Evolutionary conservation across 805 yeast genomes (phyloP), one percentile per base, ranked within the genome.

Genomic region (Candida manassasensis): DNA sequence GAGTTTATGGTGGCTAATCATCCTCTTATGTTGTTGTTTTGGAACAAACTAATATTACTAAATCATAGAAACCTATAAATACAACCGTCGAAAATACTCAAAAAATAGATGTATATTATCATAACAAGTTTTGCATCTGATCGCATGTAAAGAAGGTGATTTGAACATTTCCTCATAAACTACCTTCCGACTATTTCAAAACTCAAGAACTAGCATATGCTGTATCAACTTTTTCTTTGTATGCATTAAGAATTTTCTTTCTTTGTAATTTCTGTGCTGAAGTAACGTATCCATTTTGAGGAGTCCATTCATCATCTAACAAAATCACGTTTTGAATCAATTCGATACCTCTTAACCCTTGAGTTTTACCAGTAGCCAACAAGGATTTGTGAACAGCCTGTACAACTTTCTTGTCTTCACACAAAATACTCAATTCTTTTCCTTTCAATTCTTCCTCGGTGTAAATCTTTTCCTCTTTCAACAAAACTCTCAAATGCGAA

Each of bases 211-310:
- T 30, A 5, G 39, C 41, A 46, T 85, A 89, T 22, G 86, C 74
- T 40, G 65, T 67, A 42, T 84, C 84, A 50, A 93, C 84, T 32
- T 71, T 75, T 24, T 71, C 71, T 60, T 80, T 61, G 55, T 81
- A 84, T 41, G 80, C 75, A 21, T 71, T 76, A 48, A 86, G 66
- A 54, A 93, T 93, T 70, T 84, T 84, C 71, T 75, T 84, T 71
- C 98, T 83, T 71, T 90, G 96, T 53, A 93, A 74, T 67, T 93
- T 93, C 65, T 89, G 97, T 17, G 98, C 98, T 40, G 94, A 80
- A 11, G 97, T 88, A 38, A 90, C 94, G 47, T 68, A 86, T 0
- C 96, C 97, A 55, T 79, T 85, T 62, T 87, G 93, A 28, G 98
- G 97, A 27, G 97, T 93, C 97, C 98, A 93, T 68, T 93, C 98